Evolutionary conservation across 257 asterid species (phyloP).

Genomic region (Euphrasia confusa): DNA sequence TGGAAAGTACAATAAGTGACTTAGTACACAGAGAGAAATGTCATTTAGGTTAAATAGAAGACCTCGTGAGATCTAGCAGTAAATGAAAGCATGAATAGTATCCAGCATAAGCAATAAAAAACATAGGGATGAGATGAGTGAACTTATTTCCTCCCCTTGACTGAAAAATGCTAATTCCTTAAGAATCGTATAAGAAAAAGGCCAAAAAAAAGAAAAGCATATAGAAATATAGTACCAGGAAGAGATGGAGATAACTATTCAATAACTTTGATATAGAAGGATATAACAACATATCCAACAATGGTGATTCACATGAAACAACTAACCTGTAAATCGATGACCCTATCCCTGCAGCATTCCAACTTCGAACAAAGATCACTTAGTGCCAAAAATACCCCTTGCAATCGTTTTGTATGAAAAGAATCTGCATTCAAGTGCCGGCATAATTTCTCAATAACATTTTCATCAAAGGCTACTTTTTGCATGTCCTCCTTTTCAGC

Average conservation of each 20-base stretch:
- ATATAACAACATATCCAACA: slow-evolving; percentile 21
- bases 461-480: slow-evolving; percentile 71
- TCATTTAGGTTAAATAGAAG: neutral
- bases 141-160: slow-evolving; percentile 15
- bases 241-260: slow-evolving; percentile 7
- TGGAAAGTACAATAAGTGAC: slow-evolving; percentile 10
- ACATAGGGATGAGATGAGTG: slow-evolving; percentile 5
- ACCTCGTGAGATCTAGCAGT: slow-evolving; percentile 5
- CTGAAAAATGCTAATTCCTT: slow-evolving; percentile 6
- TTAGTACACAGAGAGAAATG: neutral
- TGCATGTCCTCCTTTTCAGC: slow-evolving; percentile 74
- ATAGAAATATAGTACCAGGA: slow-evolving; percentile 12
- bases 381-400: slow-evolving; percentile 74
- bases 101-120: neutral
- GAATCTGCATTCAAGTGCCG: slow-evolving; percentile 50
- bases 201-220: neutral
- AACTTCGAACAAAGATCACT: slow-evolving; percentile 71
- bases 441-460: slow-evolving; percentile 56
- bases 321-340: slow-evolving; percentile 68
- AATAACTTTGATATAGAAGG: slow-evolving; percentile 12
- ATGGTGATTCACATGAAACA: slow-evolving; percentile 14
- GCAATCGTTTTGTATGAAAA: slow-evolving; percentile 51
- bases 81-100: slow-evolving; percentile 8
- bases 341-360: slow-evolving; percentile 80
- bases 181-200: slow-evolving; percentile 17